These are phyloP conservation scores for Zygoascus meyerae DNA, from an alignment of 1,139 yeast genomes.

Conservation along the genomic window DNA sequence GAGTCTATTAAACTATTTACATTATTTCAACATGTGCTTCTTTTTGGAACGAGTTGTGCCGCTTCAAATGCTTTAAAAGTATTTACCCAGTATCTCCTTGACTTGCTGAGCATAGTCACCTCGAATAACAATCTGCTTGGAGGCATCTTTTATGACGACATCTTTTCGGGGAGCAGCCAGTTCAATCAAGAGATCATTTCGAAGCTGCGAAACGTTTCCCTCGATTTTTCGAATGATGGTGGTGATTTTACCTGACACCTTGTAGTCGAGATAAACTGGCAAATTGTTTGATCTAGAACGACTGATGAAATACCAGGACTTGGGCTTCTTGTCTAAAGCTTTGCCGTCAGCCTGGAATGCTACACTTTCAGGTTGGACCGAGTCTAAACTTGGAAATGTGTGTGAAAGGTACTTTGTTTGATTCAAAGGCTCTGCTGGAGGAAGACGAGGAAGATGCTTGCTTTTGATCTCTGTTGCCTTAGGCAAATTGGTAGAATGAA, in stretches of 20 bases:
- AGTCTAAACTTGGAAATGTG: slow-evolving; percentile 16
- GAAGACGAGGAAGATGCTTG: slow-evolving; percentile 14
- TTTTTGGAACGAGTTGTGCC: no score
- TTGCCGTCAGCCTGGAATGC: slow-evolving; percentile 10
- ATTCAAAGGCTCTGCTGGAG: slow-evolving; percentile 11
- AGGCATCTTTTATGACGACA: slow-evolving; percentile 31
- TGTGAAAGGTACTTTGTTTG: slow-evolving; percentile 8
- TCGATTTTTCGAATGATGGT: slow-evolving; percentile 31
- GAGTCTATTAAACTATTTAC: slow-evolving; percentile 3
- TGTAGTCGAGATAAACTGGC: slow-evolving; percentile 33
- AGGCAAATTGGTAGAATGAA: slow-evolving; percentile 2
- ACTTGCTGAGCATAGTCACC: slow-evolving; percentile 27
- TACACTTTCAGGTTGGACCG: slow-evolving; percentile 6
- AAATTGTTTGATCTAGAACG: slow-evolving; percentile 32
- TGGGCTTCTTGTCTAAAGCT: slow-evolving; percentile 4
- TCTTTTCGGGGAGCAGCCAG: slow-evolving; percentile 26
- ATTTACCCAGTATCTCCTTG: slow-evolving; percentile 19
- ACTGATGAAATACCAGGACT: slow-evolving; percentile 29
- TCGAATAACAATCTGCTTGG: slow-evolving; percentile 30
- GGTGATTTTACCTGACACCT: slow-evolving; percentile 11
- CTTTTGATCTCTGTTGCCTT: slow-evolving; percentile 9
- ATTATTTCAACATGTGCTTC: no score
- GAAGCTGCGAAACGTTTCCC: slow-evolving; percentile 30
- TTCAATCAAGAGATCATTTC: slow-evolving; percentile 26
- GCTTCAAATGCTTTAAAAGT: slow-evolving; percentile 13